Evolutionary conservation across 1,284 basidiomycete genomes (phyloP).

Genomic region (Melanopsichium pennsylvanicum): DNA sequence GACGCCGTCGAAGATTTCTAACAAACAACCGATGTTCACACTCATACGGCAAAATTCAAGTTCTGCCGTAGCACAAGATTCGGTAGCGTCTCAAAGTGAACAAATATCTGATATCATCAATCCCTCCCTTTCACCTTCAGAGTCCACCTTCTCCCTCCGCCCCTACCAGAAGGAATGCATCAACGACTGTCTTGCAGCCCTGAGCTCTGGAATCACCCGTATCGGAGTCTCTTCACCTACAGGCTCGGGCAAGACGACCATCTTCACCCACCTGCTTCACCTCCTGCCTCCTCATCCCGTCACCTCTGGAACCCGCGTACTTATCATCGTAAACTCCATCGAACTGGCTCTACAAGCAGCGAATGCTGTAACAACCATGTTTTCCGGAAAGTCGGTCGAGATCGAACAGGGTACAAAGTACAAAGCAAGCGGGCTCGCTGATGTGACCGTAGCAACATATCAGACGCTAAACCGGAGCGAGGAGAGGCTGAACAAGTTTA

Average conservation of each 20-base stretch:
- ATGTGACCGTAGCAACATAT: conserved; percentile 90
- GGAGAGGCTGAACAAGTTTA: conserved; percentile 79
- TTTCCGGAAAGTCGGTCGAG: conserved; percentile 81
- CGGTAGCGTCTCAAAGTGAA: too few species aligned
- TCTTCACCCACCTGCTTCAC: conserved; percentile 71
- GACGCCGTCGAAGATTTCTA: too few species aligned
- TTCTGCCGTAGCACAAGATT: too few species aligned
- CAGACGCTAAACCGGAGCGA: conserved; percentile 78
- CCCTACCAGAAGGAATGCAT: conserved; percentile 92
- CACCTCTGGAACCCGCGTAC: conserved; percentile 69
- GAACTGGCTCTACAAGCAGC: conserved; percentile 89
- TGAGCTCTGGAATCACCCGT: conserved; percentile 73
- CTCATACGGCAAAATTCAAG: too few species aligned
- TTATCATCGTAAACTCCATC: conserved; percentile 84
- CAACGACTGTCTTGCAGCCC: conserved; percentile 77
- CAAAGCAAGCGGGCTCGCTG: conserved; percentile 79
- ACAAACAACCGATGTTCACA: too few species aligned
- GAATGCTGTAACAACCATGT: conserved; percentile 74
- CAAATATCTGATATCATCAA: too few species aligned
- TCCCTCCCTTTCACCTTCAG: not conserved
- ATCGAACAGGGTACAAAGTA: conserved; percentile 86
- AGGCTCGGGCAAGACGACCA: conserved; percentile 84
- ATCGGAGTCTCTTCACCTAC: conserved; percentile 94
- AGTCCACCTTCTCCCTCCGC: conserved; percentile 66
- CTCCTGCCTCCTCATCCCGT: conserved; percentile 28